Evolutionary conservation across 2,329 filamentous ascomycete genomes (phyloP).

Genomic region (Aspergillus fijiensis): DNA sequence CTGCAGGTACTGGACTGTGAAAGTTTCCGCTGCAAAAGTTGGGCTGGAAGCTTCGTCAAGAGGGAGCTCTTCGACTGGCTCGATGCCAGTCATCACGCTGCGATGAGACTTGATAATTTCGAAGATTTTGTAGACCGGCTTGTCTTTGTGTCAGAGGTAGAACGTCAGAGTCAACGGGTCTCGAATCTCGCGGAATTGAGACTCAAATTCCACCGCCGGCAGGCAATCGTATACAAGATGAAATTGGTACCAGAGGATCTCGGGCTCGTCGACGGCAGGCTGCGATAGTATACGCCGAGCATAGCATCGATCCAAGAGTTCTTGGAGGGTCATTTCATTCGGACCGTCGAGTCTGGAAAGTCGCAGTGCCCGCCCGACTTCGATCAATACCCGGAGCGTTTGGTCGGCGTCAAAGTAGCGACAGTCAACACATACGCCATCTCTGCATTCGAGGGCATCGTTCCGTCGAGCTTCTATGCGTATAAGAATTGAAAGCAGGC

Average conservation of each 20-base stretch:
- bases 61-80: not conserved
- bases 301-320: not conserved
- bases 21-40: not conserved
- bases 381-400: not conserved
- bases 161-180: not conserved
- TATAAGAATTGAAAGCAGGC: not conserved
- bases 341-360: not conserved
- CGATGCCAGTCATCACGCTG: not conserved
- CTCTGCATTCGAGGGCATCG: not conserved
- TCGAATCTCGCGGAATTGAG: not conserved
- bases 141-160: not conserved
- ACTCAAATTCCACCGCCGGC: not conserved
- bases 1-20: not conserved
- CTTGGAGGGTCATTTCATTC: not conserved
- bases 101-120: not conserved
- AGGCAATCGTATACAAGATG: conserved; percentile 1
- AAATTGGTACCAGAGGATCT: not conserved
- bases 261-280: not conserved
- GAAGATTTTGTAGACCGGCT: not conserved
- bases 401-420: not conserved
- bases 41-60: not conserved
- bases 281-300: not conserved
- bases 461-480: not conserved
- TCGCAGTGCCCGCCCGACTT: not conserved
- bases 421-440: not conserved